Evolutionary conservation across 768 basidiomycete genomes (phyloP), one percentile per base, ranked within the genome.

Genomic region (Baorangia bicolor): DNA sequence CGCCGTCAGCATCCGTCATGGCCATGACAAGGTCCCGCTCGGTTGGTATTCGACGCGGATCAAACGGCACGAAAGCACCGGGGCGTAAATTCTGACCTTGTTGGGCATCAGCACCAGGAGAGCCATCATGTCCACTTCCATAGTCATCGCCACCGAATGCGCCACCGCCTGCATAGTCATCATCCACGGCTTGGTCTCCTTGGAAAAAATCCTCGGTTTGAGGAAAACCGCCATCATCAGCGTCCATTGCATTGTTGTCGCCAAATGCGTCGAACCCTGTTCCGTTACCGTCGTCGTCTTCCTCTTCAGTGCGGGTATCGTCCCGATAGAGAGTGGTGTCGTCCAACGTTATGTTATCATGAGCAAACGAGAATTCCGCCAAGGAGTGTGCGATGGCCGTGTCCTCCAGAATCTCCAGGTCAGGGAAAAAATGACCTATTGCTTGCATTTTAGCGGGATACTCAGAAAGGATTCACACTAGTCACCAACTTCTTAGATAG

Each of bases 1-100:
- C 81, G 2, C 77, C 81, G 53, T 90, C 84, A 3, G 75, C 81
- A 47, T 85, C 84, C 4, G 83, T 84, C 86, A 97, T 90, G 0
- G 91, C 91, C 80, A 98, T 82, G 47, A 94, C 82, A 28, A 96
- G 76, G 59, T 94, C 91, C 5, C 88, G 80, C 54, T 91, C 85
- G 59, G 84, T 87, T 8, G 88, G 87, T 41, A 80, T 78, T n/a
- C 79, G 78, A 35, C 90, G 79, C 9, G 94, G 94, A 70, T 98
- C 94, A 67, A 96, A 99, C 2, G 90, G 85, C 13, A 86, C 82
- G 55, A 84, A 83, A 7, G 75, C 74, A 4, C 82, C 87, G 3
- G 75, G 71, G 4, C 69, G 64, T 31, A 62, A 67, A 31, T 66
- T 72, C 27, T 75, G 78, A 21, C 65, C 77, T 27, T 71, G 73